Conservation (phyloP, 805 yeast species). For the Hanseniaspora thailandica region DNA sequence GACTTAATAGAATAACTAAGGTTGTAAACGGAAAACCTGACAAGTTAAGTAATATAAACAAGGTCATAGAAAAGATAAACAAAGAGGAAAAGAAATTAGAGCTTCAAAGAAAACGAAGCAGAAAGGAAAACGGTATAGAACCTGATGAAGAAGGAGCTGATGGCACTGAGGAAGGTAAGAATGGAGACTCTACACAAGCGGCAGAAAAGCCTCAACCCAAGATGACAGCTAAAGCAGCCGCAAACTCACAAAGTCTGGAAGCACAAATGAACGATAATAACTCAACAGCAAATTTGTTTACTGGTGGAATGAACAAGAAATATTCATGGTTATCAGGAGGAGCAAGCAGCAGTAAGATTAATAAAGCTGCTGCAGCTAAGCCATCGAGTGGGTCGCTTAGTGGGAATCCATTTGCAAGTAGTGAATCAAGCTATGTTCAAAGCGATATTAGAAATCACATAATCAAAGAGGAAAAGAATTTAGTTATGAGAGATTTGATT, state of each 20-base stretch:
- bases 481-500: slow-evolving; percentile 13
- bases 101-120: slow-evolving; percentile 10
- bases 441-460: slow-evolving; percentile 13
- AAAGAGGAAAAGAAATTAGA: slow-evolving; percentile 9
- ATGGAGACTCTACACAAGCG: not conserved
- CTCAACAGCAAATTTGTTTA: slow-evolving; percentile 14
- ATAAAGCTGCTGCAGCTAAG: not conserved
- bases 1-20: slow-evolving; percentile 8
- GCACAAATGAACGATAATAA: slow-evolving; percentile 8
- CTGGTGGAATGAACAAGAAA: slow-evolving; percentile 15
- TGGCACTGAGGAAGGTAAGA: not conserved
- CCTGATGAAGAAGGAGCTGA: not conserved
- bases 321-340: slow-evolving; percentile 15
- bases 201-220: not conserved
- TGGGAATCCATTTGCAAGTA: not conserved
- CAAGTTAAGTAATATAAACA: slow-evolving; percentile 1
- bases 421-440: not conserved
- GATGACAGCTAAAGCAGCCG: not conserved
- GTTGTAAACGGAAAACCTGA: slow-evolving; percentile 14
- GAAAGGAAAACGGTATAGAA: slow-evolving; percentile 13
- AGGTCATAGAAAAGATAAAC: slow-evolving; percentile 7
- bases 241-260: not conserved
- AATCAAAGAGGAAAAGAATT: slow-evolving; percentile 12
- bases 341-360: not conserved
- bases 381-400: not conserved